Evolutionary conservation across 371 early-diverging fungal species (phyloP), one percentile per base, ranked within the genome.

Genomic region (Furculomyces boomerangus): DNA sequence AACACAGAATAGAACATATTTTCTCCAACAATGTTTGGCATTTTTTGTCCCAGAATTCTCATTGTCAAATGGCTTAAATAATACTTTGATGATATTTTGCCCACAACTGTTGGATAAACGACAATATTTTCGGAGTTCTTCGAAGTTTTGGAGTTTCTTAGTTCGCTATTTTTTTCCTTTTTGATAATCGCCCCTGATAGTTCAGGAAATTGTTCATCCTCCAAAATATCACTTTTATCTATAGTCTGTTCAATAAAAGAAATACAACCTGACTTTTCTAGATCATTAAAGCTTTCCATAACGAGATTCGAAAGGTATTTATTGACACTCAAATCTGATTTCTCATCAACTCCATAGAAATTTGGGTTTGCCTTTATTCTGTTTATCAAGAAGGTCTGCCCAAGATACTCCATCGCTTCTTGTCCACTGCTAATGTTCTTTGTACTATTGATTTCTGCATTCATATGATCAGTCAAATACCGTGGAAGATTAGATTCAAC

Each of bases 361-460:
- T 87, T 81, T 3, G 98, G 98, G 61, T 97, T 97, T 66, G 81
- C 82, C 58, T 79, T 78, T 46, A 95, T 63, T 10, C 98, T 77
- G 13, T 90, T 77, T 72, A 83, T 93, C 44, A 94, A 75, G 58
- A 90, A 97, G 1, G 98, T 95, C 91, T 93, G 91, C 0, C 86
- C 83, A 60, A 97, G 59, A 59, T 90, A 94, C 55, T 92, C 90
- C 57, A 93, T 71, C 0, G 90, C 94, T 65, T 93, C 93, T 68
- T 91, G 86, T 58, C 85, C 87, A 18, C 80, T 74, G 37, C 72
- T 78, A 58, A 97, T 83, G 0, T 88, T 82, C 0, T 88, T 90
- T n/a, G 35, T 51, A 0, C 78, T 76, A 0, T 81, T 83, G 64
- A 97, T 77, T 67, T 93, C 98, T 14, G 94, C 93, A 60, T 88